Conservation (phyloP, 1,139 yeast genomes). For the Hemisphaericaspora subhashii region DNA sequence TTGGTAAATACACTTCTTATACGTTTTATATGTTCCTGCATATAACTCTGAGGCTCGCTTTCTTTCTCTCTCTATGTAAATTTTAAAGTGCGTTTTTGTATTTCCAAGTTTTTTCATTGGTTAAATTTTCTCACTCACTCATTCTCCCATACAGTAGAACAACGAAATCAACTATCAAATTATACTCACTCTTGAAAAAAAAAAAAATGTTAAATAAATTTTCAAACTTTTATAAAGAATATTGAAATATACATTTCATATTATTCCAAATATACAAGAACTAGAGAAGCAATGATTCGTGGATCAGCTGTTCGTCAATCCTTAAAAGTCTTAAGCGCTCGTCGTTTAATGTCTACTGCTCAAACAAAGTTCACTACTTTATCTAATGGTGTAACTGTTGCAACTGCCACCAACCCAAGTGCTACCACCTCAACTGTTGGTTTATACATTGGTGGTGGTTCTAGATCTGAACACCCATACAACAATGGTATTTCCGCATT, state of each 20-base stretch:
- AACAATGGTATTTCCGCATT: constrained; percentile 77
- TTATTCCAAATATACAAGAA: too few relatives aligned
- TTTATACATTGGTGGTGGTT: constrained; percentile 72
- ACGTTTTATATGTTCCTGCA: too few relatives aligned
- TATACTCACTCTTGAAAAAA: neutral
- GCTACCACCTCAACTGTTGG: constrained; percentile 65
- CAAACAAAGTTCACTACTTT: constrained; percentile 69
- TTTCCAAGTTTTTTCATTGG: constrained; percentile 6
- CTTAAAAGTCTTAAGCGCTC: constrained; percentile 38
- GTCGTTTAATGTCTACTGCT: constrained; percentile 60
- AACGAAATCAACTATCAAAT: neutral
- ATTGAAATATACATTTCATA: too few relatives aligned
- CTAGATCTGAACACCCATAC: constrained; percentile 75
- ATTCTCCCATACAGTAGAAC: too few relatives aligned
- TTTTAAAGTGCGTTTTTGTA: too few relatives aligned
- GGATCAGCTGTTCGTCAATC: constrained; percentile 35
- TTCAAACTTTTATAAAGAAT: constrained; percentile 1
- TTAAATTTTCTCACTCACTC: neutral
- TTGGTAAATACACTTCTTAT: constrained; percentile 1
- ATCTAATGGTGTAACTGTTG: constrained; percentile 71
- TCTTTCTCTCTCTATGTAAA: too few relatives aligned
- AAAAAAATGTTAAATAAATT: neutral
- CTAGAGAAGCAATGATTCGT: constrained; percentile 45
- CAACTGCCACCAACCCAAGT: constrained; percentile 60
- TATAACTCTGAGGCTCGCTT: neutral